Base-by-base conservation (phyloP, 768 basidiomycete genomes). In the Piloderma croceum region DNA sequence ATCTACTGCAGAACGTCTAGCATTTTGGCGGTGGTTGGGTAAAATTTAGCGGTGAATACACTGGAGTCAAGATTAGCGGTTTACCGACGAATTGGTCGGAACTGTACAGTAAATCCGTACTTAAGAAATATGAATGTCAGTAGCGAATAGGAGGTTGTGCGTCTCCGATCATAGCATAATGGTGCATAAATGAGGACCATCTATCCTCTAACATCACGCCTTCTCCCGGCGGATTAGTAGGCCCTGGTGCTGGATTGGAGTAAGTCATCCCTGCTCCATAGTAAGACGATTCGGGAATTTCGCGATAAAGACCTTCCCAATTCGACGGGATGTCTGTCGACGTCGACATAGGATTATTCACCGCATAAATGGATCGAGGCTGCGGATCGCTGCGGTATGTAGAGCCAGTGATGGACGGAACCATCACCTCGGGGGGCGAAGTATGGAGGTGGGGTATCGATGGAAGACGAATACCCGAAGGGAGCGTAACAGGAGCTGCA, bases 131-230 rank as follows among this genome's bases (percentile, higher is more conserved):
- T n/a, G n/a, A n/a, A n/a, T n/a, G n/a, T n/a, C n/a, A n/a, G n/a
- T n/a, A n/a, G n/a, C n/a, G n/a, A n/a, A n/a, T n/a, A n/a, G n/a
- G n/a, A n/a, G 9, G 11, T 39, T n/a, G 19, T 3, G 10, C 9
- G 23, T 20, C n/a, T 7, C 27, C 21, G 17, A 6, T 11, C 21
- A 13, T 19, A 12, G 19, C 12, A 21, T 24, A 23, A 10, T 34
- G 19, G 19, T 51, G 22, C 21, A 25, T 44, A 12, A 35, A 41
- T 10, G 23, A 31, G 3, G 41, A 40, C 38, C 51, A 36, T 20
- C 21, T 36, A 24, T 46, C 38, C 11, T 52, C 38, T 29, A 36
- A 24, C 21, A 44, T 12, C 19, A 24, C 10, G 9, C 19, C n/a
- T 5, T 19, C 13, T 2, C 35, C 31, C 12, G 27, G 22, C 6